Base-by-base conservation (phyloP, 257 asterid genomes). In the Perilla frutescens region DNA sequence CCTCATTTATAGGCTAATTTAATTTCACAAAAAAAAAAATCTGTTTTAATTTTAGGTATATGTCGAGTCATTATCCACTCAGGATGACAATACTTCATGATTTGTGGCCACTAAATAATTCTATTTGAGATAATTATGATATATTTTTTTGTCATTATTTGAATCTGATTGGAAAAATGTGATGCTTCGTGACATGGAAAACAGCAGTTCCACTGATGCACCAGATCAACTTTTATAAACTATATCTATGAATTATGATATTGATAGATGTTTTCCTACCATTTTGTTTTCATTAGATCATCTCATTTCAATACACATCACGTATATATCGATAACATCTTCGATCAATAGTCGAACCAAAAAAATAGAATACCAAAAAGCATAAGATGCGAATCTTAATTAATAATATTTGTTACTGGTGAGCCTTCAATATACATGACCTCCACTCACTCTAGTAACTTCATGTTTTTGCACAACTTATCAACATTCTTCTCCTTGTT, bases 11-110 rank as follows among this genome's bases (percentile, higher is more conserved):
- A 76, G 70, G 39, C 57, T 6, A 7, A 14, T 57, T 58, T 39
- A 55, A 7, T 62, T 51, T 62, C 20, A 47, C n/a, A 47, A 66
- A 44, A 74, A n/a, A 37, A 6, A 7, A 13, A 5, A 36, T 26
- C 36, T 14, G 9, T 54, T 34, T 63, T 8, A 13, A 37, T 55
- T 31, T 65, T 65, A 55, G 78, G 73, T 39, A 65, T 12, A 9
- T 55, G 60, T 54, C 34, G 68, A 66, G 68, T 74, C 79, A 74
- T 66, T 15, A 47, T 57, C 79, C 41, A 66, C 66, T 66, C 4
- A 66, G 68, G 45, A 57, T 36, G 34, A 26, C 61, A 74, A 44
- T 56, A 66, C 36, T 66, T 66, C 68, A 56, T 10, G 41, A 64
- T 54, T 64, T 64, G 7, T 65, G 73, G 72, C 53, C 79, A 74